phyloP scores from a whole-genome alignment of 2,329 filamentous ascomycete species.

The Coleophoma crateriformis region DNA sequence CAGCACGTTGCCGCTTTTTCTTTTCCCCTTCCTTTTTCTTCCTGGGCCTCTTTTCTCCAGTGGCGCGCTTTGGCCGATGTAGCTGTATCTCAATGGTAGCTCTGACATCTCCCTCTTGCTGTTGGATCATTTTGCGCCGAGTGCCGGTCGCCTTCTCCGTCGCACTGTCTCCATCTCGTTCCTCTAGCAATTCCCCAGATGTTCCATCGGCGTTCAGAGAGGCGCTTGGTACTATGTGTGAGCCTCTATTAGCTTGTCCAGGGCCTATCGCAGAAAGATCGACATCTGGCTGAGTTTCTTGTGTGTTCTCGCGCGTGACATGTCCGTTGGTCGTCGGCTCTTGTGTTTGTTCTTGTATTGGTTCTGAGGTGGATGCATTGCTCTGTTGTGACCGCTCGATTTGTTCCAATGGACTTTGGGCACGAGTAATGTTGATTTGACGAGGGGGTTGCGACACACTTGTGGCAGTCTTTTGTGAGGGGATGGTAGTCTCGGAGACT shows the following conservation, averaged over 20 bases:
- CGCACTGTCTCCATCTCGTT: constrained; percentile 10
- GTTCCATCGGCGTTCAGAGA: constrained; percentile 21
- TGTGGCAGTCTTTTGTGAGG: no score
- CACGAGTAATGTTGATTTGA: no score
- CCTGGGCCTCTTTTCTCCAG: constrained; percentile 11
- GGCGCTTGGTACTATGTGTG: constrained; percentile 15
- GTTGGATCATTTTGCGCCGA: constrained; percentile 12
- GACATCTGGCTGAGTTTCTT: neutral
- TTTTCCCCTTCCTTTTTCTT: constrained; percentile 26
- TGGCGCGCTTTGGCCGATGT: constrained; percentile 11
- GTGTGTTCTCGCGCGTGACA: neutral
- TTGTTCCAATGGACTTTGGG: no score
- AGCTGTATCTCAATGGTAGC: constrained; percentile 17
- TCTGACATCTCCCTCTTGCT: constrained; percentile 13
- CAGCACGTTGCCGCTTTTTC: constrained; percentile 18
- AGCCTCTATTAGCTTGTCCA: constrained; percentile 4
- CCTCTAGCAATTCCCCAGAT: constrained; percentile 11
- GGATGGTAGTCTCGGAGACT: no score
- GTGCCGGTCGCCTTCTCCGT: constrained; percentile 12
- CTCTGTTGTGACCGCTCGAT: no score
- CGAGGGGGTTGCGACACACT: no score
- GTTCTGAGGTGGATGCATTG: no score
- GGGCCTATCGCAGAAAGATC: constrained; percentile 7
- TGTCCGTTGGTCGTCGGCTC: neutral
- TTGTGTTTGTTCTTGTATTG: neutral